Evolutionary conservation across 2,329 filamentous ascomycete genomes (phyloP).

Genomic region (Rachicladosporium sp.): DNA sequence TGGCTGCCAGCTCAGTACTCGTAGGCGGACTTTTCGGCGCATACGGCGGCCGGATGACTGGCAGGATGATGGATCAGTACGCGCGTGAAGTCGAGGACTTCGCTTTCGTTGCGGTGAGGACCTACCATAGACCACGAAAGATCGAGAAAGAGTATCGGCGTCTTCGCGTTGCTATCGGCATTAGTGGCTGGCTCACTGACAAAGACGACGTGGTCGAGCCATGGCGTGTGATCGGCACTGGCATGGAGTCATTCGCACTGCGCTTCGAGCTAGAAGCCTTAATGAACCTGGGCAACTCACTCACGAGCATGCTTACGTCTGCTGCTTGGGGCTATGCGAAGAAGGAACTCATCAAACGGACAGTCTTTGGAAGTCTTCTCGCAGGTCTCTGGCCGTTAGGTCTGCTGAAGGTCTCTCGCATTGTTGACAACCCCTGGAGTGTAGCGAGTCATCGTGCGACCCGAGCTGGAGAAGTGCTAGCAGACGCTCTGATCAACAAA

Average conservation of each 20-base stretch:
- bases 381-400: constrained; percentile 39
- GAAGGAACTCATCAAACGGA: constrained; percentile 57
- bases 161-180: constrained; percentile 67
- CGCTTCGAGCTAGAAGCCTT: constrained; percentile 73
- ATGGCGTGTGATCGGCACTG: constrained; percentile 65
- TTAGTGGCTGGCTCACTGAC: constrained; percentile 69
- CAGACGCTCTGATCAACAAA: constrained; percentile 30
- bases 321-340: constrained; percentile 71
- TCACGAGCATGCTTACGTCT: constrained; percentile 66
- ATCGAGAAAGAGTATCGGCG: constrained; percentile 35
- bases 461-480: constrained; percentile 29
- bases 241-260: constrained; percentile 67
- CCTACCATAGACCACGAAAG: constrained; percentile 41
- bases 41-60: constrained; percentile 73
- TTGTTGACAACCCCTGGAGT: constrained; percentile 30
- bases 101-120: constrained; percentile 64
- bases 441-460: constrained; percentile 26
- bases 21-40: constrained; percentile 83
- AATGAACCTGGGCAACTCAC: constrained; percentile 61
- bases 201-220: constrained; percentile 61
- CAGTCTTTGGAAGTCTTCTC: constrained; percentile 33
- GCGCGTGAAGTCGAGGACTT: constrained; percentile 80
- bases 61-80: constrained; percentile 81
- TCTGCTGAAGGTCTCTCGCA: constrained; percentile 31
- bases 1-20: constrained; percentile 67